Conservation (phyloP, 2,329 filamentous ascomycete genomes). For the Fusarium mundagurra region DNA sequence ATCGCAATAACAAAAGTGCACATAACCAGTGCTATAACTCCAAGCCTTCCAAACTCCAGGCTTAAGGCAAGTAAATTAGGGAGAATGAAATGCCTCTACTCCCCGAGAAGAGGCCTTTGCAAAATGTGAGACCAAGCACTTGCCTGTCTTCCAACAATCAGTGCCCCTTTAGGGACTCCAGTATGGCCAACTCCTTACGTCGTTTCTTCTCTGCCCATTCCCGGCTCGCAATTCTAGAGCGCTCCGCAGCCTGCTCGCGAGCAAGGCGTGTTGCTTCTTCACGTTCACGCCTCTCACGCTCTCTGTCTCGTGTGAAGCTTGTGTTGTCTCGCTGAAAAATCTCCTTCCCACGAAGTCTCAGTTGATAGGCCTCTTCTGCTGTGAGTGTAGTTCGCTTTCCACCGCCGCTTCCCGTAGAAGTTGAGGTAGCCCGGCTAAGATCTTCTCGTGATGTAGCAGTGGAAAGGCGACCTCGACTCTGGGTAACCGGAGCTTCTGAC, state of each 20-base stretch:
- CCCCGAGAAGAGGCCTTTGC: not conserved
- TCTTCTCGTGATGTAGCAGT: conserved; percentile 37
- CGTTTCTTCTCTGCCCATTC: conserved; percentile 71
- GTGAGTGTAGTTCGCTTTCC: conserved; percentile 61
- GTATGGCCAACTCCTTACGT: conserved; percentile 48
- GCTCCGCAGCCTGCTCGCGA: conserved; percentile 69
- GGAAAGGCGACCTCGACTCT: conserved; percentile 43
- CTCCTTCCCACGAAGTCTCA: conserved; percentile 63
- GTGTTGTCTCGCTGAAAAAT: conserved; percentile 63
- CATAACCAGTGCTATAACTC: conserved; percentile 26
- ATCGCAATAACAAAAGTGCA: conserved; percentile 30
- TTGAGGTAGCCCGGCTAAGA: conserved; percentile 55
- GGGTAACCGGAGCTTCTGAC: conserved; percentile 19
- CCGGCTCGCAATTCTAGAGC: conserved; percentile 66
- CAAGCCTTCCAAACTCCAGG: conserved; percentile 36
- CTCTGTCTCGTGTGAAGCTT: conserved; percentile 56
- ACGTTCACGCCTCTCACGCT: conserved; percentile 63
- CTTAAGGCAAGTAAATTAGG: conserved; percentile 7
- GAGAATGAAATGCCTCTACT: not conserved
- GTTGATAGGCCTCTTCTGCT: conserved; percentile 60
- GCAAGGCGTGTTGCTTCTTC: conserved; percentile 64
- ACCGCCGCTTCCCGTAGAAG: conserved; percentile 56
- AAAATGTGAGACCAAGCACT: not conserved
- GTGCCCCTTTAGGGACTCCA: conserved; percentile 20
- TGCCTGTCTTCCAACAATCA: not conserved